phyloP scores from a whole-genome alignment of 768 basidiomycete genomes.

The Pleurotus tuoliensis region DNA sequence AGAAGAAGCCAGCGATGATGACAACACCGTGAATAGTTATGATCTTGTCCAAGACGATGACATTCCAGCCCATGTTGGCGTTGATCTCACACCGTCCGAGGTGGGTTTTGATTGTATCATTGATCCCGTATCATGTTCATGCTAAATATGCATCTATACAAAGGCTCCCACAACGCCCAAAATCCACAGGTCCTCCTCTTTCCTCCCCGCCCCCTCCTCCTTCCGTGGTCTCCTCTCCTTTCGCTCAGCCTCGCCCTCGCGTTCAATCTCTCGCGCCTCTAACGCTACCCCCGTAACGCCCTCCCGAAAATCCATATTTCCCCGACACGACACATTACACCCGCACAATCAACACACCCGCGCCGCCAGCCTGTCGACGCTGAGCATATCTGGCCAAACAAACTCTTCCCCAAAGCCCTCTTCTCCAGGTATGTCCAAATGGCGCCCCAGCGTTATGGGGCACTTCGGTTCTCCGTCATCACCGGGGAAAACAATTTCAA shows the following conservation, averaged over 20 bases:
- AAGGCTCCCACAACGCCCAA: conserved; percentile 32
- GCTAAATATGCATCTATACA: conserved; percentile 7
- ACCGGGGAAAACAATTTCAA: conserved; percentile 34
- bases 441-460: conserved; percentile 64
- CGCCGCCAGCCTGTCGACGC: conserved; percentile 47
- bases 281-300: conserved; percentile 29
- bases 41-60: conserved; percentile 50
- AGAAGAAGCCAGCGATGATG: conserved; percentile 21
- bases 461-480: conserved; percentile 55
- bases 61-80: conserved; percentile 29
- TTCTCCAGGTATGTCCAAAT: conserved; percentile 36
- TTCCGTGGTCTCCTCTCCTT: conserved; percentile 44
- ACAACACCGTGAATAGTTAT: conserved; percentile 37
- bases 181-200: conserved; percentile 15
- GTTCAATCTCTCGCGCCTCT: conserved; percentile 25
- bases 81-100: conserved; percentile 11
- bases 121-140: conserved; percentile 1
- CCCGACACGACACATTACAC: conserved; percentile 23
- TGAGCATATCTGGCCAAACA: conserved; percentile 22
- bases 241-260: conserved; percentile 38
- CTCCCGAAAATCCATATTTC: conserved; percentile 43
- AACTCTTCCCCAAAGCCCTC: conserved; percentile 12
- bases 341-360: conserved; percentile 36
- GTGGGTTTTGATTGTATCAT: conserved; percentile 13
- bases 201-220: conserved; percentile 20